phyloP scores from a whole-genome alignment of 768 basidiomycete genomes.

The Suillus decipiens region DNA sequence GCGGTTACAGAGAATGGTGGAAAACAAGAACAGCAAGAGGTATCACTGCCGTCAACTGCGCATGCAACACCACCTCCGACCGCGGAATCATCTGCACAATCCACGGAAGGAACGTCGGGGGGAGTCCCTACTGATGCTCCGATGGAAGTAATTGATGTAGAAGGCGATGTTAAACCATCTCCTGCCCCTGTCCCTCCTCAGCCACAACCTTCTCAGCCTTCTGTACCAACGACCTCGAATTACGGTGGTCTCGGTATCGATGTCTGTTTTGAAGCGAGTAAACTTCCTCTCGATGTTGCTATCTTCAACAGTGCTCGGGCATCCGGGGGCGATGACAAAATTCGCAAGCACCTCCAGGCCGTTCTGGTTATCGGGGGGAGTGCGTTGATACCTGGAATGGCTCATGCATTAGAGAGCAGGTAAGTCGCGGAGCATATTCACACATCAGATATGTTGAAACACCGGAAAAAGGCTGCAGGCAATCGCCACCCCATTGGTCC shows the following conservation, averaged over 20 bases:
- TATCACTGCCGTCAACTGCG: conserved; percentile 34
- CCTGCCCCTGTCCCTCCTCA: conserved; percentile 30
- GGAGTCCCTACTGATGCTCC: conserved; percentile 32
- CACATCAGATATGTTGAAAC: conserved; percentile 4
- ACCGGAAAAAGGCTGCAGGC: conserved; percentile 61
- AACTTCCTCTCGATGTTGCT: conserved; percentile 88
- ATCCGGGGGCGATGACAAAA: conserved; percentile 85
- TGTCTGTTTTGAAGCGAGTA: conserved; percentile 81
- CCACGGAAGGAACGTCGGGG: conserved; percentile 15
- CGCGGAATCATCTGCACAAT: conserved; percentile 15
- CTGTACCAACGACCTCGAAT: conserved; percentile 29
- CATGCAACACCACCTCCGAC: conserved; percentile 33
- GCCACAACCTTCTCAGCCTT: conserved; percentile 18
- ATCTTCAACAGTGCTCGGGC: conserved; percentile 92
- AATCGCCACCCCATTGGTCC: conserved; percentile 79
- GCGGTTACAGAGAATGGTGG: conserved; percentile 26
- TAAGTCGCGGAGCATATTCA: conserved; percentile 23
- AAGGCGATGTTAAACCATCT: conserved; percentile 42
- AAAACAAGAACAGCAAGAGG: conserved; percentile 38
- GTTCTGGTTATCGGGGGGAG: conserved; percentile 88
- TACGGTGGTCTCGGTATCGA: conserved; percentile 64
- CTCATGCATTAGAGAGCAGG: conserved; percentile 88
- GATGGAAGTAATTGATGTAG: conserved; percentile 52
- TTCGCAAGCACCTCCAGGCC: conserved; percentile 85
- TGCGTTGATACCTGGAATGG: conserved; percentile 78